Evolutionary conservation across 108 stramenopile species (phyloP).

Genomic region (Nitzschia sp.): DNA sequence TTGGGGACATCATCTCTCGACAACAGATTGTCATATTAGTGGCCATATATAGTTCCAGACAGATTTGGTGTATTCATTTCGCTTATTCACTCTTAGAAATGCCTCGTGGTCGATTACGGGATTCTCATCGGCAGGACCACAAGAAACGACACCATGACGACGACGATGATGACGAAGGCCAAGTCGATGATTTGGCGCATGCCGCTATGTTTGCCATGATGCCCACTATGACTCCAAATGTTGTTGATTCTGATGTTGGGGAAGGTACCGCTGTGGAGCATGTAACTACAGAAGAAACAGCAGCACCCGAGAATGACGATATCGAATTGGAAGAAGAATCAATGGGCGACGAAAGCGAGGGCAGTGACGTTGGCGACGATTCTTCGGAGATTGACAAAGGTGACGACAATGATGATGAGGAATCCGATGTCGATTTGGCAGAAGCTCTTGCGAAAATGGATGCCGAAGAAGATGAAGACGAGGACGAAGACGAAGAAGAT

Average conservation of each 20-base stretch:
- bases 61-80: no score
- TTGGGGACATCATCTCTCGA: no score
- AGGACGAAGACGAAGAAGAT: constrained; percentile 1
- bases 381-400: constrained; percentile 11
- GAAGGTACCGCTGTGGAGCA: background rate
- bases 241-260: constrained; percentile 2
- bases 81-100: no score
- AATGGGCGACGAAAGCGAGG: constrained; percentile 18
- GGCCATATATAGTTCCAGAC: no score
- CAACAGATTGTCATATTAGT: no score
- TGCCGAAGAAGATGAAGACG: constrained; percentile 16
- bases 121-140: no score
- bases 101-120: no score
- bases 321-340: constrained; percentile 25
- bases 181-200: constrained; percentile 63
- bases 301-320: constrained; percentile 3
- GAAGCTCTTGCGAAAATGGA: constrained; percentile 25
- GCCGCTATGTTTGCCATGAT: constrained; percentile 52
- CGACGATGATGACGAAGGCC: constrained; percentile 33
- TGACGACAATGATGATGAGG: constrained; percentile 15
- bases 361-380: background rate
- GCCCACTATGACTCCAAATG: background rate
- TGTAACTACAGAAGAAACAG: background rate
- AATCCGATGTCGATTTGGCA: constrained; percentile 31
- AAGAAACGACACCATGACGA: background rate